These are phyloP conservation scores for Lotus japonicus DNA, from an alignment of 306 rosid species.

Conservation along the genomic window DNA sequence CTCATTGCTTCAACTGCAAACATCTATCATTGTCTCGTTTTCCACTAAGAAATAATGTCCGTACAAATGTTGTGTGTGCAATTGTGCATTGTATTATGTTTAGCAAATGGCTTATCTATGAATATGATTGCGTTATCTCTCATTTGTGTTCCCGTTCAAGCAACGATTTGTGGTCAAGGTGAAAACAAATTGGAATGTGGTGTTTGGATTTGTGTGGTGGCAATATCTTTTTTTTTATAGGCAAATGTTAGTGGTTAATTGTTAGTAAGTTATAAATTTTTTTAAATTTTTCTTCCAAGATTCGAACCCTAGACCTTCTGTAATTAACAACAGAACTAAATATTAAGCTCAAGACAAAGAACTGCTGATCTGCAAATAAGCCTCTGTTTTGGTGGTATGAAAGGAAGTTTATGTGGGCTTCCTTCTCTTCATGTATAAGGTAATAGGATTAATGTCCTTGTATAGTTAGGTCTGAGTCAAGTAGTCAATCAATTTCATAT, in stretches of 20 bases:
- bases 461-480: background rate
- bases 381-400: background rate
- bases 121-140: background rate
- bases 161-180: background rate
- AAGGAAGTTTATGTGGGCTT: background rate
- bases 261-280: too few species aligned
- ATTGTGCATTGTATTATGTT: too few species aligned
- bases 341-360: background rate
- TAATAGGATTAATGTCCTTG: background rate
- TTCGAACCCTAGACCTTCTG: too few species aligned
- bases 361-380: background rate
- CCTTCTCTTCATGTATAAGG: background rate
- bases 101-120: background rate
- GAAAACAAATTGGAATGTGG: too few species aligned
- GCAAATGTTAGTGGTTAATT: too few species aligned
- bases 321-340: background rate
- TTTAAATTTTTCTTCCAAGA: too few species aligned
- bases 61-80: too few species aligned
- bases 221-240: too few species aligned
- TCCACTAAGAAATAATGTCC: background rate
- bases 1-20: background rate
- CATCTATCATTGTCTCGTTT: background rate
- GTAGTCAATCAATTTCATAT: background rate
- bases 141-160: background rate
- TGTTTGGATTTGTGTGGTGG: too few species aligned